Evolutionary conservation across 73 alveolate species (phyloP), one percentile per base, ranked within the genome.

Genomic region (Paramecium primaurelia): DNA sequence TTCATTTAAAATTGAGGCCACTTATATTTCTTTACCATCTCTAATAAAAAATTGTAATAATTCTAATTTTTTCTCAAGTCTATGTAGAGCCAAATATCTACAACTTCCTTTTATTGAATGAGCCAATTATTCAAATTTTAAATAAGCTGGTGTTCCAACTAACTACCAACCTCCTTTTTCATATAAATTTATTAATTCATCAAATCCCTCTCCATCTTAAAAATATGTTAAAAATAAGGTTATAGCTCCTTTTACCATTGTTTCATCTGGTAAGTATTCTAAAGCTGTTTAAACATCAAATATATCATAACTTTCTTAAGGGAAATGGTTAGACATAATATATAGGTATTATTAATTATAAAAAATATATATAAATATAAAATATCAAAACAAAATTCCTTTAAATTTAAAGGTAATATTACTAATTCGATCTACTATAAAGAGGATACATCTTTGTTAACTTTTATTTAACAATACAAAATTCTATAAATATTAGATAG

Each of bases 21-120:
- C 88, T 42, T 75, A 20, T 36, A 75, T 75, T 22, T 75, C 88
- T 38, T 42, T 25, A 9, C 88, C 58, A 75, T 75, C 88, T 20
- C 88, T 75, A 10, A 75, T 75, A 28, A 25, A 38, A 42, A 75
- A 75, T 34, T 75, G 59, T 28, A 75, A 38, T 34, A 22, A 30
- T 42, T 75, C 88, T 30, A 75, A n/a, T 6, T 75, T 38, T 10
- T 75, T 36, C 30, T 8, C 88, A 12, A 75, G 26, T 75, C 88
- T 12, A 38, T 75, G 37, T 12, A 75, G 38, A 11, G 59, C 88
- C 16, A 42, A 38, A 16, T 18, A 75, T 38, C 60, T 75, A 75
- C 88, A 75, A 36, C 60, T 30, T 75, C 88, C 88, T 9, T 75
- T 75, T 3, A 75, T 38, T 38, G 88, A 75, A 38, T 75, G 88